Percentiles rank a stretch among this genome's conserved stretches.
Conservation (phyloP, 2,329 filamentous ascomycete species). For the Clarireedia hainanense region DNA sequence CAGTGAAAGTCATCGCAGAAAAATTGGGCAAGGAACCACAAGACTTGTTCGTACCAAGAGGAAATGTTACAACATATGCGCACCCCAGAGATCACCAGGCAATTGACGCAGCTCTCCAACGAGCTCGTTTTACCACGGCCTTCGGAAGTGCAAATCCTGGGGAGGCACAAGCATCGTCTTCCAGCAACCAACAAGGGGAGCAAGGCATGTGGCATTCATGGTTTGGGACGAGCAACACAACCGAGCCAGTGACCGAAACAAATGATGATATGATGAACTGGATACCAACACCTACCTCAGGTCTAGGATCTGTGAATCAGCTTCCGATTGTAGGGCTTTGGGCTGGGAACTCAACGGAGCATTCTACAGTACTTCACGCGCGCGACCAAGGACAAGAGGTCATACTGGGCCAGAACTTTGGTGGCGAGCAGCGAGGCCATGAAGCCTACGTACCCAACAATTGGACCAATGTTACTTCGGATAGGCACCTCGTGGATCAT, state of each 20-base stretch:
- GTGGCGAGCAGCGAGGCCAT: constrained; percentile 50
- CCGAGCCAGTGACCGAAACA: background rate
- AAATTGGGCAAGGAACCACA: constrained; percentile 37
- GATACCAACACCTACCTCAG: constrained; percentile 13
- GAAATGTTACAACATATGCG: constrained; percentile 22
- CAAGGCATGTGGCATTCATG: constrained; percentile 1
- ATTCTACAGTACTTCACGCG: constrained; percentile 28
- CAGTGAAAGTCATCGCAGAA: constrained; percentile 47
- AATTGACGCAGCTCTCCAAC: constrained; percentile 18
- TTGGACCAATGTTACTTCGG: constrained; percentile 57
- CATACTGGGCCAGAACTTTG: constrained; percentile 50
- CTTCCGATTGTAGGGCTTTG: constrained; percentile 39
- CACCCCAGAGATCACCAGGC: constrained; percentile 32
- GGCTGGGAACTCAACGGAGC: constrained; percentile 9
- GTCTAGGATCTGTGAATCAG: constrained; percentile 34
- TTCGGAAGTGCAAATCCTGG: constrained; percentile 41
- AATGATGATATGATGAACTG: constrained; percentile 27
- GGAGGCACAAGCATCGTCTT: constrained; percentile 24
- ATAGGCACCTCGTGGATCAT: constrained; percentile 52
- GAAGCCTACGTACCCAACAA: constrained; percentile 22
- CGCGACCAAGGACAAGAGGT: constrained; percentile 39
- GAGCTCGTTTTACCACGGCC: constrained; percentile 37
- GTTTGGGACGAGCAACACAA: background rate
- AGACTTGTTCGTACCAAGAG: constrained; percentile 16
- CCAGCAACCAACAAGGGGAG: constrained; percentile 4